Conservation (phyloP, 257 asterid genomes). For the Primulina tabacum region DNA sequence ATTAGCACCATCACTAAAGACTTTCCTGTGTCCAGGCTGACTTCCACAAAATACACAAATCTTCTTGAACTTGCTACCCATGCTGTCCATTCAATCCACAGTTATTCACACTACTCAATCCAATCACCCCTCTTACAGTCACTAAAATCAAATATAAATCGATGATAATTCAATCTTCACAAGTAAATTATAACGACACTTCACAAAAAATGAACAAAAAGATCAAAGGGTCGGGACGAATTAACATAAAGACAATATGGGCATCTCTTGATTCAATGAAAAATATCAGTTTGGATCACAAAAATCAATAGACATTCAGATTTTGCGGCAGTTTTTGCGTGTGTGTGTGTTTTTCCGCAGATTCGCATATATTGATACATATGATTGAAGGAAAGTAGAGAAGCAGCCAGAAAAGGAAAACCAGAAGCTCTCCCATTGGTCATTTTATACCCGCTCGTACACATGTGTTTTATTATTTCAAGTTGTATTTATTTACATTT, state of each 20-base stretch:
- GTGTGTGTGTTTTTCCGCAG: not conserved
- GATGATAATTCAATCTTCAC: slow-evolving; percentile 1
- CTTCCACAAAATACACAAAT: slow-evolving; percentile 98
- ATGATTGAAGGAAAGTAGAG: not conserved
- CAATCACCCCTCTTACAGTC: not conserved
- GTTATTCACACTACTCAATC: slow-evolving; percentile 12
- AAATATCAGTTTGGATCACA: slow-evolving; percentile 12
- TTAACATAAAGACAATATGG: slow-evolving; percentile 30
- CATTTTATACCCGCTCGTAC: too few species aligned
- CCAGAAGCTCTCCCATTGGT: too few species aligned
- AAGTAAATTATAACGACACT: not conserved
- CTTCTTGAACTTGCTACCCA: slow-evolving; percentile 69
- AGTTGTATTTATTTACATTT: too few species aligned
- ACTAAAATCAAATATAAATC: not conserved
- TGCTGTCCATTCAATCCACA: slow-evolving; percentile 42
- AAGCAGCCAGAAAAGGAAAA: not conserved
- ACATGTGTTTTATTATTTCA: too few species aligned
- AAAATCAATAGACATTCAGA: slow-evolving; percentile 16
- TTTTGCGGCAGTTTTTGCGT: not conserved
- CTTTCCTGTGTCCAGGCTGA: slow-evolving; percentile 80
- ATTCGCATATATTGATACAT: not conserved
- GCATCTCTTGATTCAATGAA: slow-evolving; percentile 29
- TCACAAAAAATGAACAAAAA: slow-evolving; percentile 16
- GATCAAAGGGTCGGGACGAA: slow-evolving; percentile 19
- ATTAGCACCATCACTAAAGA: slow-evolving; percentile 97